Conservation (phyloP, 2,329 filamentous ascomycete genomes). For the Byssothecium circinans region DNA sequence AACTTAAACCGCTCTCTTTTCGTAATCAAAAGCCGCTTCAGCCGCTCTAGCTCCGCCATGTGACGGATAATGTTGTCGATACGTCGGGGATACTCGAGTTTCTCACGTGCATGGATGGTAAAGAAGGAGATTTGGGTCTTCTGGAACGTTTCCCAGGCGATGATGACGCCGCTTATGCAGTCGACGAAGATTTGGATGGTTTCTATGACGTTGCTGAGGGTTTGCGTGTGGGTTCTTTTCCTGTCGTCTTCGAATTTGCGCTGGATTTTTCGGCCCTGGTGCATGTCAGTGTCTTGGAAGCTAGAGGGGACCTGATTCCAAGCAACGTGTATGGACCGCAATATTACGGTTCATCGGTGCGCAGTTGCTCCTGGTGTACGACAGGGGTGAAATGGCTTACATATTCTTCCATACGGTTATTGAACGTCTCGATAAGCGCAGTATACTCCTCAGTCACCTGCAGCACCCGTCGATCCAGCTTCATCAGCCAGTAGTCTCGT, state of each 20-base stretch:
- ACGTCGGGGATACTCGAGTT: slow-evolving; percentile 10
- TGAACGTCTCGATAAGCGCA: slow-evolving; percentile 18
- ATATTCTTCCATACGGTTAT: slow-evolving; percentile 21
- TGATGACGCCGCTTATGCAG: slow-evolving; percentile 12
- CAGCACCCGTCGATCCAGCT: slow-evolving; percentile 8
- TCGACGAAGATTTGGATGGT: slow-evolving; percentile 19
- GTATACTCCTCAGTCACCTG: slow-evolving; percentile 19
- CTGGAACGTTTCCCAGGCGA: slow-evolving; percentile 17
- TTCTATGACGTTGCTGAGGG: slow-evolving; percentile 18
- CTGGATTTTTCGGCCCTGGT: background rate
- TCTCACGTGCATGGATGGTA: slow-evolving; percentile 10
- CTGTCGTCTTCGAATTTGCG: slow-evolving; percentile 12
- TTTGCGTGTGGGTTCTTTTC: slow-evolving; percentile 12
- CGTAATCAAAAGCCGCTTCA: slow-evolving; percentile 10
- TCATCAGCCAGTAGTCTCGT: slow-evolving; percentile 15
- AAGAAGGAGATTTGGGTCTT: slow-evolving; percentile 13
- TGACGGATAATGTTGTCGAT: slow-evolving; percentile 14
- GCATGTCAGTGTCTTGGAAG: background rate
- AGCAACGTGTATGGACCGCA: too few relatives aligned
- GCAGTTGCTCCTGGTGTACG: too few relatives aligned
- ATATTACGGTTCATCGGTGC: too few relatives aligned
- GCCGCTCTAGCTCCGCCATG: slow-evolving; percentile 14
- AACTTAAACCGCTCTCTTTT: slow-evolving; percentile 14
- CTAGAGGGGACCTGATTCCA: too few relatives aligned
- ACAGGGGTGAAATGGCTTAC: slow-evolving; percentile 9